Evolutionary conservation across 331 rosid species (phyloP).

Genomic region (Acacia concinna): DNA sequence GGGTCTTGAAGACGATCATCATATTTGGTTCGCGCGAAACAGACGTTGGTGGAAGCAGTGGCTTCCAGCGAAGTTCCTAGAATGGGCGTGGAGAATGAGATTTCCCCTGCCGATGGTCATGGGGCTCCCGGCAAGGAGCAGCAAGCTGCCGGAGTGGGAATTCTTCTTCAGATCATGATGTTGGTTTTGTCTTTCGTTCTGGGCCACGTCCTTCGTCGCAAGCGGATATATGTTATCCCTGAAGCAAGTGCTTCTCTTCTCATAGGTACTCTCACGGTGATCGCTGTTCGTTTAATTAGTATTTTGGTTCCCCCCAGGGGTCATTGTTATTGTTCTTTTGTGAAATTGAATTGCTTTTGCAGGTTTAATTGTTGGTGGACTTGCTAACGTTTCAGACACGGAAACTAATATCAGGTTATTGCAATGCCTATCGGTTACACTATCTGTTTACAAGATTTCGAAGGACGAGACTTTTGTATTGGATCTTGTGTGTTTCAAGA

Average conservation of each 20-base stretch:
- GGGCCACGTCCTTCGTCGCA: constrained; percentile 85
- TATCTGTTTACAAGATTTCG: not conserved
- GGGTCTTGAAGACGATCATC: not conserved
- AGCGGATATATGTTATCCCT: constrained; percentile 68
- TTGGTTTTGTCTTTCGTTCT: constrained; percentile 78
- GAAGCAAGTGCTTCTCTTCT: constrained; percentile 91
- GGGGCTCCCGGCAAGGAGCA: constrained; percentile 67
- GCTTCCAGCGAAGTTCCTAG: constrained; percentile 7
- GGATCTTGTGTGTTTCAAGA: not conserved
- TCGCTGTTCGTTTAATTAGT: not conserved
- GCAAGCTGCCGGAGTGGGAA: constrained; percentile 90
- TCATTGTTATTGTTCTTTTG: not conserved
- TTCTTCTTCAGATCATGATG: constrained; percentile 94
- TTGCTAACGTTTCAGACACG: constrained; percentile 75
- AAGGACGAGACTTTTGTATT: not conserved
- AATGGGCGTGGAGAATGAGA: constrained; percentile 42
- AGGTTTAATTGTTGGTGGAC: constrained; percentile 79
- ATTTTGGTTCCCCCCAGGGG: not conserved
- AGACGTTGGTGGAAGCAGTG: constrained; percentile 11
- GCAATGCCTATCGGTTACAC: not conserved
- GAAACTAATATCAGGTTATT: constrained; percentile 67
- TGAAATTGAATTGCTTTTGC: not conserved
- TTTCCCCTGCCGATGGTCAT: constrained; percentile 56
- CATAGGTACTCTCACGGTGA: constrained; percentile 45
- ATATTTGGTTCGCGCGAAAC: not conserved